Conservation (phyloP, 495 filamentous ascomycete species). For the Aspergillus avenaceus region DNA sequence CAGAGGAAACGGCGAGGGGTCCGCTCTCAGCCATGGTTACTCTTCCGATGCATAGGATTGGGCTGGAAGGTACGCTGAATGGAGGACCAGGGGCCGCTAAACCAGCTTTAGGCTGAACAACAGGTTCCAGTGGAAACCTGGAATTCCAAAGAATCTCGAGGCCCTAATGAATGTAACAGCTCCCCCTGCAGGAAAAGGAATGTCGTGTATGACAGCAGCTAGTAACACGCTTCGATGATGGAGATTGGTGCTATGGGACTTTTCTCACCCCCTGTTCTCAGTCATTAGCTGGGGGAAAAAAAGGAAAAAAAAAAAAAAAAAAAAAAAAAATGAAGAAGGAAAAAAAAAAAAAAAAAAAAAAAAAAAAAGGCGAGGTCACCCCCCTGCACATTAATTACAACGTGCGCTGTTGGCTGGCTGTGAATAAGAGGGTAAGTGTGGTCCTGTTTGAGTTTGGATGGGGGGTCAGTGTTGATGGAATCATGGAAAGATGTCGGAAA, state of each 20-base stretch:
- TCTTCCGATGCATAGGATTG: not conserved
- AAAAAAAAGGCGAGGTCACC: no score
- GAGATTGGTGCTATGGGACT: no score
- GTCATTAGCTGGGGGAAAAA: no score
- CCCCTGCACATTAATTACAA: not conserved
- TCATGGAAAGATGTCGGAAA: not conserved
- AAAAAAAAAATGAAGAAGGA: no score
- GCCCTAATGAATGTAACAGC: not conserved
- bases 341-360: no score
- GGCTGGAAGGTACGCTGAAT: not conserved
- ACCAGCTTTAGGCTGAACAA: not conserved
- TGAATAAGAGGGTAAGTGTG: not conserved
- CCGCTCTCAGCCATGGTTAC: conserved; percentile 18
- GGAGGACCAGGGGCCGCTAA: conserved; percentile 1
- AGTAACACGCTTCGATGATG: no score
- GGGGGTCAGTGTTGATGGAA: not conserved
- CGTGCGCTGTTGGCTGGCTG: not conserved
- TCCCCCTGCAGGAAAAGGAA: no score
- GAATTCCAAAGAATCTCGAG: not conserved
- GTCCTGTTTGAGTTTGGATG: not conserved
- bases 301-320: no score
- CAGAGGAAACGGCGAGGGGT: conserved; percentile 3
- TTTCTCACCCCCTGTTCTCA: no score
- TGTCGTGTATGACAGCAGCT: no score
- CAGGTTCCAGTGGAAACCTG: not conserved